These are phyloP conservation scores for Cardamine chenopodiifolia DNA, from an alignment of 345 rosid species.

Conservation along the genomic window DNA sequence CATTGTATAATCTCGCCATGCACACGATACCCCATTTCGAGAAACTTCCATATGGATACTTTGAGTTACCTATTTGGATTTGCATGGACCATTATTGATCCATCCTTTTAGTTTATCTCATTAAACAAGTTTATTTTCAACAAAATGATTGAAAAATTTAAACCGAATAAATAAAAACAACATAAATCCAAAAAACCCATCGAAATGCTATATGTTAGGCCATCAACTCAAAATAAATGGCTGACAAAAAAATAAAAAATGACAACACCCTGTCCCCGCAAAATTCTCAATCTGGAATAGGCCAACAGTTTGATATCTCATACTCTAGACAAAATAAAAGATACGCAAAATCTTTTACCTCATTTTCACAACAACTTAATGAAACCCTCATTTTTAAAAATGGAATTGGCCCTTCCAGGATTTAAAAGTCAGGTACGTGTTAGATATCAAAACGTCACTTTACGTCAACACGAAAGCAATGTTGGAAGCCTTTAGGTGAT, in stretches of 20 bases:
- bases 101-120: not conserved
- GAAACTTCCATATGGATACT: constrained; percentile 5
- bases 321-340: constrained; percentile 30
- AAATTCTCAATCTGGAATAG: constrained; percentile 25
- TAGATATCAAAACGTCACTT: constrained; percentile 18
- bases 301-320: too few species aligned
- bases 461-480: constrained; percentile 5
- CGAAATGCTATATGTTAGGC: not conserved
- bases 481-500: constrained; percentile 17
- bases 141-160: not conserved
- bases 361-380: constrained; percentile 15
- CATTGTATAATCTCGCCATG: not conserved
- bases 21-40: not conserved
- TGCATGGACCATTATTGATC: constrained; percentile 19
- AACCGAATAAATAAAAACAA: not conserved
- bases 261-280: constrained; percentile 14
- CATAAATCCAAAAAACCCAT: not conserved
- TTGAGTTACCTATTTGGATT: constrained; percentile 5
- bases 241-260: too few species aligned
- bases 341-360: constrained; percentile 31
- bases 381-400: too few species aligned
- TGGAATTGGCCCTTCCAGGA: constrained; percentile 25
- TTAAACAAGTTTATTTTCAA: not conserved
- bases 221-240: too few species aligned
- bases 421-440: constrained; percentile 12